Base-by-base conservation (phyloP, 768 basidiomycete genomes). In the Agrocybe praecox region DNA sequence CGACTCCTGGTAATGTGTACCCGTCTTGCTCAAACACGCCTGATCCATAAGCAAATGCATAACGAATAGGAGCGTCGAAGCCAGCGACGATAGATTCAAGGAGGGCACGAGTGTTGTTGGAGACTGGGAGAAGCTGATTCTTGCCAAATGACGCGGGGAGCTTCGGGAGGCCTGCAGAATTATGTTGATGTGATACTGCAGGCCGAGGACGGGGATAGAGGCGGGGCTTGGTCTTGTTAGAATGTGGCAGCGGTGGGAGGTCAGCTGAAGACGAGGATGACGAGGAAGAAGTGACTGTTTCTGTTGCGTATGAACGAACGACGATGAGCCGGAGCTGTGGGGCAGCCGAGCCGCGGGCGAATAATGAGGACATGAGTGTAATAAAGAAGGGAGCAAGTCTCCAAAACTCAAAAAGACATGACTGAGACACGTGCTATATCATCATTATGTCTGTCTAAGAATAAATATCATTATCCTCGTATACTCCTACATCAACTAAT, bases 11-110 rank as follows among this genome's bases (percentile, higher is more conserved):
- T 12, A 51, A 61, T 1, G 68, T 65, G 63, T 96, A 92, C 17
- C 96, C 92, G 53, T 88, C 87, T 72, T 99, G 97, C 66, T 92
- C 86, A 64, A 97, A 97, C 1, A 98, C 95, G 0, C 96, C 97
- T 2, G 90, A 94, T 12, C 97, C 97, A 68, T 98, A 99, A 0
- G 97, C 97, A 67, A 98, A 95, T 0, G 96, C 97, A 77, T 96
- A 98, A 19, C 96, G 88, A 48, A 98, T 91, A 10, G 96, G 96
- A 0, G 93, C 92, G 42, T 93, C 82, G 65, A 98, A 96, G 47
- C 85, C 80, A 14, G 77, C 76, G 32, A 97, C 88, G 55, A 98
- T 88, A 57, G 81, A 78, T 67, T 95, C 91, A 15, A 96, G 80
- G 22, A 94, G 76, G 2, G 89, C 87, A 4, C 92, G 84, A 2